phyloP scores from a whole-genome alignment of 2,329 filamentous ascomycete genomes.

The Fusarium zealandicum region DNA sequence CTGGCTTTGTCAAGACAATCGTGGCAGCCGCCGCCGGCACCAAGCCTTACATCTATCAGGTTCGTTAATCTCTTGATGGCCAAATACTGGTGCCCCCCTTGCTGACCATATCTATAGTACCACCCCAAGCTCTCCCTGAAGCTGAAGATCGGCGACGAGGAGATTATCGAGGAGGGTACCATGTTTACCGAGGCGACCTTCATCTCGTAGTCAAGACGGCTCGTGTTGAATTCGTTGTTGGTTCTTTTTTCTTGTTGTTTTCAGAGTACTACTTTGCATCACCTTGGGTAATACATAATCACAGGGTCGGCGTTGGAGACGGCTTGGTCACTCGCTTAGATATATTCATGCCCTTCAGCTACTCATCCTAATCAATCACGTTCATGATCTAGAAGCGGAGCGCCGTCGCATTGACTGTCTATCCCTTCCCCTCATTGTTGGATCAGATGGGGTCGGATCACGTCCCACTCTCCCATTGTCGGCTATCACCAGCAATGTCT shows the following conservation, averaged over 20 bases:
- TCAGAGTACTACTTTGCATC: slow-evolving; percentile 32
- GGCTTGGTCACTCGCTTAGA: slow-evolving; percentile 44
- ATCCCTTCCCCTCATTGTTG: slow-evolving; percentile 11
- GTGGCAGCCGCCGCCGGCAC: slow-evolving; percentile 88
- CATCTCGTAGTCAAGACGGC: slow-evolving; percentile 68
- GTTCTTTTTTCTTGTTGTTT: slow-evolving; percentile 9
- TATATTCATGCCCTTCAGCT: slow-evolving; percentile 34
- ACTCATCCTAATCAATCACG: slow-evolving; percentile 4
- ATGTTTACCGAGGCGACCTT: slow-evolving; percentile 95
- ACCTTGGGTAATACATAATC: slow-evolving; percentile 44
- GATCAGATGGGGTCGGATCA: slow-evolving; percentile 5
- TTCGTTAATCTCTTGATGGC: slow-evolving; percentile 50
- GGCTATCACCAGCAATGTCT: slow-evolving; percentile 17
- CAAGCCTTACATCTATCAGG: slow-evolving; percentile 98
- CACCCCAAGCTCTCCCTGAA: slow-evolving; percentile 75
- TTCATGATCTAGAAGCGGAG: slow-evolving; percentile 17
- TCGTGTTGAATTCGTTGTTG: slow-evolving; percentile 9
- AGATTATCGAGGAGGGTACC: slow-evolving; percentile 77
- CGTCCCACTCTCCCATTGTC: slow-evolving; percentile 27
- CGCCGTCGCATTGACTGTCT: slow-evolving; percentile 20
- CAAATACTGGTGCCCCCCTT: slow-evolving; percentile 7
- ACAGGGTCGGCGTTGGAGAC: slow-evolving; percentile 43
- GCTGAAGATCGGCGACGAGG: slow-evolving; percentile 83
- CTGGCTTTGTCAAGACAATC: slow-evolving; percentile 93
- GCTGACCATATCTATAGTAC: slow-evolving; percentile 62